A percentile compares a stretch with the other conserved stretches of the same genome.
These are phyloP conservation scores for Tolypocladium pustulatum DNA, from an alignment of 2,329 filamentous ascomycete species.

Conservation along the genomic window DNA sequence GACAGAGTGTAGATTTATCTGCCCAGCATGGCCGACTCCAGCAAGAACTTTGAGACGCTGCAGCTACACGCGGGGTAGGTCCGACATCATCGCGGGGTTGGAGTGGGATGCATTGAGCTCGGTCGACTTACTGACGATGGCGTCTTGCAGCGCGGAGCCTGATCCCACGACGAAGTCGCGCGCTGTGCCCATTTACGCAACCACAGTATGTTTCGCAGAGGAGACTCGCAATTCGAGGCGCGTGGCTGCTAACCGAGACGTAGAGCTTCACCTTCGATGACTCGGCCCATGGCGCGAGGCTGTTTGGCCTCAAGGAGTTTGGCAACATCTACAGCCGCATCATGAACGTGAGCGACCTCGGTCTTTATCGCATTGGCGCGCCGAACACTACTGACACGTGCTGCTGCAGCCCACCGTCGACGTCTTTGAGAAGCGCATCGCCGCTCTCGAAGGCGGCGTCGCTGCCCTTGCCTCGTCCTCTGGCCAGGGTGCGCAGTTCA, in stretches of 20 bases:
- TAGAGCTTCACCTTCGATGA: slow-evolving; percentile 91
- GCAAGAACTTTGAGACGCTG: slow-evolving; percentile 68
- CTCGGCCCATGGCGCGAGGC: slow-evolving; percentile 84
- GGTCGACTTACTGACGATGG: background rate
- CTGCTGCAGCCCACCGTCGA: slow-evolving; percentile 68
- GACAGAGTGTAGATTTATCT: background rate
- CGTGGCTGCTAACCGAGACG: background rate
- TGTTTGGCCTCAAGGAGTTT: slow-evolving; percentile 93
- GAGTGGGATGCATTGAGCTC: background rate
- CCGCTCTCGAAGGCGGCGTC: slow-evolving; percentile 87
- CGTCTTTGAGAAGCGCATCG: slow-evolving; percentile 92
- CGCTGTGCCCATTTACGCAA: slow-evolving; percentile 92
- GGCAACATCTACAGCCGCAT: slow-evolving; percentile 98
- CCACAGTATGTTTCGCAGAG: slow-evolving; percentile 40
- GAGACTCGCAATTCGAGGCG: background rate
- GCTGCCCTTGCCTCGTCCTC: slow-evolving; percentile 78
- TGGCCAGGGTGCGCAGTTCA: slow-evolving; percentile 87
- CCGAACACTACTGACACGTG: background rate
- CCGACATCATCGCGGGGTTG: background rate
- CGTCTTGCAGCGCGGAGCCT: slow-evolving; percentile 53
- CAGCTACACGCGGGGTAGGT: slow-evolving; percentile 75
- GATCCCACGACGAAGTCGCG: slow-evolving; percentile 77
- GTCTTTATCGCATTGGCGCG: background rate
- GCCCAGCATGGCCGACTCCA: slow-evolving; percentile 29
- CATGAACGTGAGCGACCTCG: slow-evolving; percentile 59